Evolutionary conservation across 2,329 filamentous ascomycete species (phyloP).

Genomic region (Phyllosticta citrichinensis): DNA sequence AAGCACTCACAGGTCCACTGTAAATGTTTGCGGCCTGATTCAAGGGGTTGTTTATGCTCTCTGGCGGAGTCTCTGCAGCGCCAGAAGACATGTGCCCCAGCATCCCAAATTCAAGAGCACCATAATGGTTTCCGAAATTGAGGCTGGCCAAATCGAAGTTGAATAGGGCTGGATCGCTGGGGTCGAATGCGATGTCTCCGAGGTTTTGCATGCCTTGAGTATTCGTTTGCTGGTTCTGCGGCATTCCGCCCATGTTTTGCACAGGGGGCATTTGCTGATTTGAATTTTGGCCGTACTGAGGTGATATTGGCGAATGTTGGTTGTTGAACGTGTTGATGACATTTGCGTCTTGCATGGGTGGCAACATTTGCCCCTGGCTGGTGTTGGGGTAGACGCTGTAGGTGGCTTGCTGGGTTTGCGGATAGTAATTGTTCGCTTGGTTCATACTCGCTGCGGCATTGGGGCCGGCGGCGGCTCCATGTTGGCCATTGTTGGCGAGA

Average conservation of each 20-base stretch:
- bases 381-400: conserved; percentile 32
- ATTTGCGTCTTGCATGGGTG: conserved; percentile 35
- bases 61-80: conserved; percentile 66
- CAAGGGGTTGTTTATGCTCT: conserved; percentile 40
- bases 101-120: conserved; percentile 91
- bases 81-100: conserved; percentile 93
- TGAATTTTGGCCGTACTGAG: conserved; percentile 52
- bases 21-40: conserved; percentile 26
- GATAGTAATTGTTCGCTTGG: conserved; percentile 35
- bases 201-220: conserved; percentile 35
- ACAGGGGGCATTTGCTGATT: conserved; percentile 39
- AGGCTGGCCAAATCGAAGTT: conserved; percentile 92
- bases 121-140: conserved; percentile 94
- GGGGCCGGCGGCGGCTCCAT: conserved; percentile 17
- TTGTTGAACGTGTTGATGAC: conserved; percentile 45
- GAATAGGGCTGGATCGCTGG: conserved; percentile 83
- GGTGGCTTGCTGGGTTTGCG: conserved; percentile 24
- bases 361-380: conserved; percentile 30
- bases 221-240: conserved; percentile 31
- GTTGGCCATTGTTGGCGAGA: conserved; percentile 18
- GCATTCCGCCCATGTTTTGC: conserved; percentile 38
- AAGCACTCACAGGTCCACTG: conserved; percentile 28
- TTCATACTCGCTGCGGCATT: conserved; percentile 16
- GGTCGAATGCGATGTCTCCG: conserved; percentile 63
- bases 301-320: conserved; percentile 65